Percentiles rank a stretch among this genome's conserved stretches.
Evolutionary conservation across 2,329 filamentous ascomycete species (phyloP).

Genomic region (Tolypocladium capitatum): DNA sequence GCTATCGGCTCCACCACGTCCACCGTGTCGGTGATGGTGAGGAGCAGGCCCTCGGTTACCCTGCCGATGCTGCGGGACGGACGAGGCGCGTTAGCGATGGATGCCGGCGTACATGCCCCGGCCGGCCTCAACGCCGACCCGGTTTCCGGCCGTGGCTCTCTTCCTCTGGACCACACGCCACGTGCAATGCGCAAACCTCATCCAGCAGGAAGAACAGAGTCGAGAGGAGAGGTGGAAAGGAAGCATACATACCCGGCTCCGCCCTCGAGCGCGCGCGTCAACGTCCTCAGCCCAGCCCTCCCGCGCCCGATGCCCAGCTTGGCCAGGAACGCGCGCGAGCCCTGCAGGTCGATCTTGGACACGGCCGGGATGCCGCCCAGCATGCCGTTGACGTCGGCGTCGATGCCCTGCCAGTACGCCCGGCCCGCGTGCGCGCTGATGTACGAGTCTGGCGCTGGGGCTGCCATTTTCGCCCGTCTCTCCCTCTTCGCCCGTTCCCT

Average conservation of each 20-base stretch:
- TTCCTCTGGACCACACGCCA: neutral
- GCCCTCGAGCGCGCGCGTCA: conserved; percentile 10
- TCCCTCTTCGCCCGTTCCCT: too few relatives aligned
- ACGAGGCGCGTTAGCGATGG: neutral
- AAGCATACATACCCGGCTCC: conserved; percentile 9
- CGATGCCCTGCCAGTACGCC: conserved; percentile 30
- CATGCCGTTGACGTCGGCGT: conserved; percentile 49
- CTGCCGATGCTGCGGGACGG: conserved; percentile 50
- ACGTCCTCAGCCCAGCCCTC: neutral
- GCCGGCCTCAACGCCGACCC: too few relatives aligned
- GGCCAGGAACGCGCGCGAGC: conserved; percentile 45
- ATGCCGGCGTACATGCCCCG: neutral
- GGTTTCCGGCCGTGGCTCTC: neutral
- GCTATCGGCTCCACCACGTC: conserved; percentile 72
- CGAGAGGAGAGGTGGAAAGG: neutral
- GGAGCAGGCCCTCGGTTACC: conserved; percentile 60
- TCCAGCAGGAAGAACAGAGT: neutral
- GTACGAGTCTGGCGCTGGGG: conserved; percentile 10
- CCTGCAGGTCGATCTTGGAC: conserved; percentile 45
- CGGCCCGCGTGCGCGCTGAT: conserved; percentile 21
- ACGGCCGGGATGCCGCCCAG: conserved; percentile 47
- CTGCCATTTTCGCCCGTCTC: neutral
- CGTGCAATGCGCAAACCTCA: too few relatives aligned
- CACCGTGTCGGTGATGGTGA: conserved; percentile 49
- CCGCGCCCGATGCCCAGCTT: conserved; percentile 35